These are phyloP conservation scores for Pichia sp. DNA, from an alignment of 1,139 yeast species.

Conservation along the genomic window DNA sequence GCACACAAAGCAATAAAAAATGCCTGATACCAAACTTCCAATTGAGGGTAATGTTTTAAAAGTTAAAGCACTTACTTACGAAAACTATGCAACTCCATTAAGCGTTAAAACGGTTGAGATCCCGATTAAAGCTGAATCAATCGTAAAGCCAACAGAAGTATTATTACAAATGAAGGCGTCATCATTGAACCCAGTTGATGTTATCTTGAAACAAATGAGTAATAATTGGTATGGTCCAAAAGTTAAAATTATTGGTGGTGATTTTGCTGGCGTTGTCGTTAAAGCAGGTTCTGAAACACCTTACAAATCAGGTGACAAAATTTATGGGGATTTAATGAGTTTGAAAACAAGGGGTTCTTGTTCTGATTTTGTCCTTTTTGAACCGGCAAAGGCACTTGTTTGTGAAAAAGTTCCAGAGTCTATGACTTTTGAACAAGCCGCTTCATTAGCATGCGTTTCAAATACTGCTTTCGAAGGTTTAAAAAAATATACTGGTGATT, in stretches of 20 bases:
- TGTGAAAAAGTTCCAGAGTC: conserved; percentile 43
- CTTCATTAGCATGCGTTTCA: conserved; percentile 50
- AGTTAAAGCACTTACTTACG: neutral
- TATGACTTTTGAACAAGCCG: conserved; percentile 48
- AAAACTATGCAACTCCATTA: neutral
- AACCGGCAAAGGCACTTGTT: conserved; percentile 30
- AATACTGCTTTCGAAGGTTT: conserved; percentile 24
- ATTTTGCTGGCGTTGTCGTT: conserved; percentile 58
- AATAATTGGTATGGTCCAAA: conserved; percentile 30
- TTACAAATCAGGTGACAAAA: conserved; percentile 45
- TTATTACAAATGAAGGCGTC: conserved; percentile 55
- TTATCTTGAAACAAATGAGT: conserved; percentile 32
- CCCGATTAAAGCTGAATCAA: conserved; percentile 2
- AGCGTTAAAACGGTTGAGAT: conserved; percentile 8
- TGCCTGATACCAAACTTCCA: neutral
- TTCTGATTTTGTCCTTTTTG: conserved; percentile 43
- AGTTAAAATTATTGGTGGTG: conserved; percentile 49
- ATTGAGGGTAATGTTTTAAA: neutral
- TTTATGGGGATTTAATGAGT: conserved; percentile 45
- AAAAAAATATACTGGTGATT: conserved; percentile 1
- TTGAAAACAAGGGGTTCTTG: conserved; percentile 47
- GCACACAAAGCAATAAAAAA: too few species aligned
- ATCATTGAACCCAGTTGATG: conserved; percentile 65
- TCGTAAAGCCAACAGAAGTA: conserved; percentile 31
- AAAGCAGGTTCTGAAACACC: conserved; percentile 46